Base-by-base conservation (phyloP, 1,139 yeast genomes). In the Entelexis sorbosivorans region DNA sequence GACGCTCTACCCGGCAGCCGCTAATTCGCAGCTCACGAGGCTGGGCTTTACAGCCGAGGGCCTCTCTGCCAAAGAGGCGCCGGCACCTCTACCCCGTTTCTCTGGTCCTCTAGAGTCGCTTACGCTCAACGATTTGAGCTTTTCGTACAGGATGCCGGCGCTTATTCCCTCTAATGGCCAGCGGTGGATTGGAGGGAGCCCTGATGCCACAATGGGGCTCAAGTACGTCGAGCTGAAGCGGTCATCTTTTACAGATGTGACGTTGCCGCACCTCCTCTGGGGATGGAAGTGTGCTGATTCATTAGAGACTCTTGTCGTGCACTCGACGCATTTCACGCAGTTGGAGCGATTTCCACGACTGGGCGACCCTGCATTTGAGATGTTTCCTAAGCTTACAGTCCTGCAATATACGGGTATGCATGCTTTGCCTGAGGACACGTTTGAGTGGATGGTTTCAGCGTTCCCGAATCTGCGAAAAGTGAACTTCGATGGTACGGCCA, bases 31-130 rank as follows among this genome's bases (percentile, higher is more conserved):
- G 2, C 44, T 57, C 10, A 36, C 14, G 13, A 29, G 53, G 3
- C 49, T 58, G n/a, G 60, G 60, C 19, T 57, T 58, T 51, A 55
- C 60, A 1, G 39, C 54, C 14, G 54, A 36, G 10, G 53, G 55
- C 11, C 6, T 32, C 2, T 6, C 14, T 6, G 46, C 38, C 20
- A 43, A 33, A 16, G 13, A 17, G 7, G 14, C n/a, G 10, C 36
- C 31, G 16, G 28, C 28, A 11, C 50, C 54, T 1, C 20, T 52
- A 20, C 55, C 60, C 24, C 19, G 32, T 13, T 24, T 58, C 28
- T 14, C 48, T 11, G 39, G 52, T 3, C 22, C 38, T 8, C 39
- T 57, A 3, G 38, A 36, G 17, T 28, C 47, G 5, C 42, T 57
- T 11, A 51, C 60, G 1, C 48, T 57, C 17, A 57, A 57, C 44